Conservation (phyloP, 177 flowering plant species). For the Vitis hybrid region DNA sequence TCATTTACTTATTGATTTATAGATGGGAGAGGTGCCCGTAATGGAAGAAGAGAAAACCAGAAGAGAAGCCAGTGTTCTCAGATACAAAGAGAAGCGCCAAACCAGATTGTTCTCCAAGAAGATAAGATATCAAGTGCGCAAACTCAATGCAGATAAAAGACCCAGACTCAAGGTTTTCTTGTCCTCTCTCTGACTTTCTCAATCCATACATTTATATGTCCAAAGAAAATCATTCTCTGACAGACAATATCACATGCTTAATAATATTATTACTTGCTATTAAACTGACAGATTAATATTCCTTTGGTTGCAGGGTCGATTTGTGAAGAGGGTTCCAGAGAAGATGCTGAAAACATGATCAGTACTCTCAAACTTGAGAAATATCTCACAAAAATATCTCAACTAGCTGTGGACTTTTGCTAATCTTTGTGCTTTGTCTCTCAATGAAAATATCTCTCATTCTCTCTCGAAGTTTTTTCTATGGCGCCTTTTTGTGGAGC, state of each 20-base stretch:
- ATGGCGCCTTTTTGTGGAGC: too few relatives aligned
- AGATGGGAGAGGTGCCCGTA: constrained; percentile 57
- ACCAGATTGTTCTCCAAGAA: constrained; percentile 62
- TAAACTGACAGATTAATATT: not conserved
- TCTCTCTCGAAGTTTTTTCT: not conserved
- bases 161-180: constrained; percentile 55
- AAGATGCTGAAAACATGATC: too few relatives aligned
- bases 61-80: constrained; percentile 58
- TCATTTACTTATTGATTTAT: not conserved
- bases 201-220: constrained; percentile 3
- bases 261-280: too few relatives aligned
- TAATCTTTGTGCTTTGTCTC: not conserved
- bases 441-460: constrained; percentile 6
- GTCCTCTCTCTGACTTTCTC: not conserved
- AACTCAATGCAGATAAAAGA: constrained; percentile 67
- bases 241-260: too few relatives aligned
- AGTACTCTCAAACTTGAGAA: not conserved
- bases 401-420: not conserved
- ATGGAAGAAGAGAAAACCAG: constrained; percentile 51
- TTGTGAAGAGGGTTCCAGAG: constrained; percentile 41
- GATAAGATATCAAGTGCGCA: constrained; percentile 71
- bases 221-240: too few relatives aligned
- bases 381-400: constrained; percentile 24
- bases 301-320: constrained; percentile 46
- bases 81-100: constrained; percentile 67